Percentiles rank a stretch among this genome's conserved stretches.
These are phyloP conservation scores for Westerdykella aurantiaca DNA, from an alignment of 2,329 filamentous ascomycete genomes.

Conservation along the genomic window DNA sequence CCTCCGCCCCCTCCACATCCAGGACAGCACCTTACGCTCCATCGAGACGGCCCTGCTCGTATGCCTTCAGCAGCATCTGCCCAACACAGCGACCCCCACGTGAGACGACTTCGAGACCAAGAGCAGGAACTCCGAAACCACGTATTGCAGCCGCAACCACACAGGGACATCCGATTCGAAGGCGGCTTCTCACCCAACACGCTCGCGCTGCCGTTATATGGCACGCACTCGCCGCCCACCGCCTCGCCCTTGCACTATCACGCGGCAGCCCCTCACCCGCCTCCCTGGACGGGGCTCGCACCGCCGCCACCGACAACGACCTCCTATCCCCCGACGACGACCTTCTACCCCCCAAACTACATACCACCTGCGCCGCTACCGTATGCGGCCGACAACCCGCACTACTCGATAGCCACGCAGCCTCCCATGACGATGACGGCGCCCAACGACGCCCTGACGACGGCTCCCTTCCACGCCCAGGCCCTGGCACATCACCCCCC, in stretches of 20 bases:
- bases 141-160: conserved; percentile 33
- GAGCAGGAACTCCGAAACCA: conserved; percentile 32
- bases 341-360: conserved; percentile 18
- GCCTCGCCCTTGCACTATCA: conserved; percentile 20
- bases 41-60: conserved; percentile 16
- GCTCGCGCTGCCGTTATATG: conserved; percentile 25
- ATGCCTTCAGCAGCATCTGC: conserved; percentile 18
- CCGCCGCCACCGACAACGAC: conserved; percentile 15
- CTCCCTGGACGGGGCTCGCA: conserved; percentile 12
- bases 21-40: conserved; percentile 11
- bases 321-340: conserved; percentile 17
- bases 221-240: conserved; percentile 17
- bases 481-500: conserved; percentile 17
- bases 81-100: conserved; percentile 21
- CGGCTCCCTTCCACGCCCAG: conserved; percentile 15
- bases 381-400: conserved; percentile 18
- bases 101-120: conserved; percentile 24
- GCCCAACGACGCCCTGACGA: conserved; percentile 12
- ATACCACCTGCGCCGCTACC: conserved; percentile 15
- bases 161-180: conserved; percentile 25
- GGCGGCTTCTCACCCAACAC: conserved; percentile 20
- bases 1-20: conserved; percentile 2
- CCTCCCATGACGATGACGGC: conserved; percentile 12
- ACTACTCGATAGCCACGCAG: conserved; percentile 19
- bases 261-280: conserved; percentile 14